Percentiles rank a stretch among this genome's conserved stretches.
Conservation (phyloP, 2,329 filamentous ascomycete species). For the Fusarium anthophilum region DNA sequence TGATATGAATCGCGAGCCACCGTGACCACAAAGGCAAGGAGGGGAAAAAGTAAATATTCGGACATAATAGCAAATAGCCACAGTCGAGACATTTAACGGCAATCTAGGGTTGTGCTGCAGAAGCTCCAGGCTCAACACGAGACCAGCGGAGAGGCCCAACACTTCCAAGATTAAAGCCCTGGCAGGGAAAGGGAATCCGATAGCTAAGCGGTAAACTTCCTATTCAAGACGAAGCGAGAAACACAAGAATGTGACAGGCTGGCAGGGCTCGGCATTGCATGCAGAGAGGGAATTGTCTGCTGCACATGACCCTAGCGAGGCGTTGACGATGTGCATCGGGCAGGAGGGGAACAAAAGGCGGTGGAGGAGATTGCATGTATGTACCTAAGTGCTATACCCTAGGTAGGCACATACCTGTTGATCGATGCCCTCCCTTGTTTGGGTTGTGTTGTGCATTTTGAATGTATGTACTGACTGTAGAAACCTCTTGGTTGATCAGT, state of each 20-base stretch:
- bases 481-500: slow-evolving; percentile 12
- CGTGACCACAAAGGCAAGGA: background rate
- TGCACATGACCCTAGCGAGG: slow-evolving; percentile 36
- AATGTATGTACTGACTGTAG: background rate
- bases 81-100: background rate
- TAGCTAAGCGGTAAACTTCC: slow-evolving; percentile 10
- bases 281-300: slow-evolving; percentile 11
- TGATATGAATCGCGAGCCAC: slow-evolving; percentile 20
- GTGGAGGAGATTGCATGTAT: slow-evolving; percentile 19
- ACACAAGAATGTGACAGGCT: slow-evolving; percentile 5
- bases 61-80: background rate
- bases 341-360: slow-evolving; percentile 23
- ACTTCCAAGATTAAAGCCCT: slow-evolving; percentile 3
- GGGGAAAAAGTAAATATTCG: background rate
- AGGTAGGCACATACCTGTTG: background rate
- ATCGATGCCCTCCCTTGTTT: slow-evolving; percentile 6
- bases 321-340: slow-evolving; percentile 21
- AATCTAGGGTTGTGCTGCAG: background rate
- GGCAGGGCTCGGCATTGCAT: slow-evolving; percentile 15
- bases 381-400: background rate
- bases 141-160: slow-evolving; percentile 14
- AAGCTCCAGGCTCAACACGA: background rate
- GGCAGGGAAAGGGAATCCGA: background rate
- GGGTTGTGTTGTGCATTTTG: background rate
- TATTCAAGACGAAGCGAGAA: slow-evolving; percentile 1